Base-by-base conservation (phyloP, 2,329 filamentous ascomycete genomes). In the Fusarium sterilihyphosum region DNA sequence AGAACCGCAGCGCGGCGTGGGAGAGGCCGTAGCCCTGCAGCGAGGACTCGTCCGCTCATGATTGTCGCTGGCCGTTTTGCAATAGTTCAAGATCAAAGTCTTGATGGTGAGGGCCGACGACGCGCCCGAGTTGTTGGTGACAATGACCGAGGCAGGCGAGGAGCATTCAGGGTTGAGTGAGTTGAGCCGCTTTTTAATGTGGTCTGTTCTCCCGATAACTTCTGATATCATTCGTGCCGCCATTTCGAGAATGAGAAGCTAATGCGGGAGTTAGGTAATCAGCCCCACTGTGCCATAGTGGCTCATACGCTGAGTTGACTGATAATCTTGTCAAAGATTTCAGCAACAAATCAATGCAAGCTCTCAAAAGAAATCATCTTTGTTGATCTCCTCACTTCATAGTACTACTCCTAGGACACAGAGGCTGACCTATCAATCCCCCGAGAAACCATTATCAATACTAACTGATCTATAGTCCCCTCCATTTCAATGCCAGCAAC, bases 11-110 rank as follows among this genome's bases (percentile, higher is more conserved):
- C 87, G 83, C 90, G 90, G 84, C 91, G 90, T 82, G 91, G 86
- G 78, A 91, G 84, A 83, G 92, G 90, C 84, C 90, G 86, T 77
- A 93, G 88, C 84, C 93, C 91, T 81, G 92, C 90, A 83, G 93
- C 92, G 84, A 95, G 87, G 66, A 82, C 75, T 70, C 81, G 80
- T 65, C 80, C 80, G 67, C 81, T 83, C 82, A 84, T 84, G 65
- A 53, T 73, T 61, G 65, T 76, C 65, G 70, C 40, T 59, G 52
- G 69, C 69, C 60, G 61, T 65, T 64, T 60, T 43, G 56, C 70
- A 66, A 71, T 77, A 56, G 26, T 67, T 67, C 68, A 65, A 65
- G 67, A 60, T 71, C 63, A 70, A 58, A 49, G 64, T 74, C 44
- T 59, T 58, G 62, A 62, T 75, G 38, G 33, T 79, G 52, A 66